Evolutionary conservation across 805 yeast genomes (phyloP).

Genomic region (Metschnikowia picachoensis): DNA sequence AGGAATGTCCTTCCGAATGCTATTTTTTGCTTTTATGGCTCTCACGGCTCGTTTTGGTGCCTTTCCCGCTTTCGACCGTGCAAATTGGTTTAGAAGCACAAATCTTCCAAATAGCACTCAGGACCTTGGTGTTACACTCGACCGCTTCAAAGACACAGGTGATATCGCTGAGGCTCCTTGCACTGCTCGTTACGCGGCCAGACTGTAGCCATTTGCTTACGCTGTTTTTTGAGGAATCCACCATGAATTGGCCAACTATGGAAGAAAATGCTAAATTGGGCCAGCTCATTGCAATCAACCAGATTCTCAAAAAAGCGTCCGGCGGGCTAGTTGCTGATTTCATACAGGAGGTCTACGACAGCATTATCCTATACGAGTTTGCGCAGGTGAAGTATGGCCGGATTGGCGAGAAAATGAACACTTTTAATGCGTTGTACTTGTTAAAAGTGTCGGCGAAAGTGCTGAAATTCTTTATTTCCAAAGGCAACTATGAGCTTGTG

Average conservation of each 20-base stretch:
- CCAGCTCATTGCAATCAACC: constrained; percentile 38
- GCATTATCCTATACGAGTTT: constrained; percentile 7
- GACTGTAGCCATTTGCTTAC: constrained; percentile 34
- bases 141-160: constrained; percentile 57
- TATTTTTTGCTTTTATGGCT: constrained; percentile 65
- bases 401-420: constrained; percentile 4
- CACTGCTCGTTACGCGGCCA: constrained; percentile 49
- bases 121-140: constrained; percentile 26
- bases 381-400: constrained; percentile 1
- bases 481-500: constrained; percentile 33
- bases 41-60: constrained; percentile 63
- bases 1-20: constrained; percentile 21
- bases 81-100: constrained; percentile 26
- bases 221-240: constrained; percentile 13
- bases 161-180: constrained; percentile 48
- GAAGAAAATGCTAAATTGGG: constrained; percentile 27
- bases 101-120: constrained; percentile 34
- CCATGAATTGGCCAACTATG: constrained; percentile 18
- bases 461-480: constrained; percentile 22
- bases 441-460: constrained; percentile 38
- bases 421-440: constrained; percentile 24
- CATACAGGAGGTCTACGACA: constrained; percentile 1
- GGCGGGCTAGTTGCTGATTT: constrained; percentile 2
- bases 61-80: constrained; percentile 56
- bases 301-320: constrained; percentile 28